Base-by-base conservation (phyloP, 208 protist genomes). In the Trypanosoma scelopori region DNA sequence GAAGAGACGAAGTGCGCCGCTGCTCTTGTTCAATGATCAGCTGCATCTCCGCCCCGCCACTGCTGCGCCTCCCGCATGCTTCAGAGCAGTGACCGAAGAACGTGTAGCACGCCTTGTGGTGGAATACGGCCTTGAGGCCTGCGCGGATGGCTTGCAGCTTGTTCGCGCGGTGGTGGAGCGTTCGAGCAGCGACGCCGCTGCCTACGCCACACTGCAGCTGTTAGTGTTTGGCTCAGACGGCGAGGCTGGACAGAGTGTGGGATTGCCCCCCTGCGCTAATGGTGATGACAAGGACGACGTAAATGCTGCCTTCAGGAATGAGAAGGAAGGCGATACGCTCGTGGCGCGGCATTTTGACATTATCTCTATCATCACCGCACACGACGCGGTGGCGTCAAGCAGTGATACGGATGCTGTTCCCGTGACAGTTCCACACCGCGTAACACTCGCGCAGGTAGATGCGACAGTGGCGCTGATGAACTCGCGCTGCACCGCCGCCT, bases 41-140 rank as follows among this genome's bases (percentile, higher is more conserved):
- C 37, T 94, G 15, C 73, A 83, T 35, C 70, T 94, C 25, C 82
- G 80, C 37, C 74, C 81, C 0, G 35, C 27, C 27, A 32, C 35
- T 43, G 37, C 20, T 35, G 58, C 22, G 16, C 43, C 27, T 45
- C 30, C 13, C 32, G 49, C 39, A 25, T 69, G 71, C 15, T 79
- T 67, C 58, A 13, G 59, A 6, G 60, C 76, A 11, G 71, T 66
- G 41, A 81, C 80, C 1, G 51, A 64, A 11, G 51, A 71, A 9
- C 74, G 78, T 2, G 67, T 91, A 12, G 63, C 75, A 25, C 76
- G 84, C 7, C 68, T 91, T 3, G 82, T 91, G 20, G 78, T 94
- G 39, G 78, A 91, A 71, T 92, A 84, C 37, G 89, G 89, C 11
- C 62, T 94, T 41, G 89, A 94, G 74, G 79, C 76, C 25, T 92